These are phyloP conservation scores for Mytilinidion resinicola DNA, from an alignment of 495 filamentous ascomycete genomes.

Conservation along the genomic window DNA sequence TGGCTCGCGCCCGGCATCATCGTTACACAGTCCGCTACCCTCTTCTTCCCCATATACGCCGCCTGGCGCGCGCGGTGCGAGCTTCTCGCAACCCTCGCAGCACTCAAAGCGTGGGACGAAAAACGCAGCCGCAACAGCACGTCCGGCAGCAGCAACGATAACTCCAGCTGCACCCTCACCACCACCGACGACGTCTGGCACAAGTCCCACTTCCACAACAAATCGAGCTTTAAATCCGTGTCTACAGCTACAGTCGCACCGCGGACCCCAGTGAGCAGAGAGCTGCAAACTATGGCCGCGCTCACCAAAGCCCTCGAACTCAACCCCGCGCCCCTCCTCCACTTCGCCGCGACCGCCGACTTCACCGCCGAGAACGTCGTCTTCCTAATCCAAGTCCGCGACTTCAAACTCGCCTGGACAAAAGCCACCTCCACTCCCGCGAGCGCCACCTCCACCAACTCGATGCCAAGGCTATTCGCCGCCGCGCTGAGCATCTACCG, in stretches of 20 bases:
- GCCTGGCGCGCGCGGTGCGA: too few species aligned
- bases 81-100: slow-evolving; percentile 34
- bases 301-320: slow-evolving; percentile 52
- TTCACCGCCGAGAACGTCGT: slow-evolving; percentile 65
- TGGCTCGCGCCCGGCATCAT: slow-evolving; percentile 48
- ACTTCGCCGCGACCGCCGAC: slow-evolving; percentile 56
- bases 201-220: slow-evolving; percentile 2
- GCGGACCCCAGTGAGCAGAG: slow-evolving; percentile 9
- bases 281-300: slow-evolving; percentile 51
- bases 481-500: slow-evolving; percentile 50
- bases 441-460: background rate
- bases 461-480: slow-evolving; percentile 8
- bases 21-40: slow-evolving; percentile 11
- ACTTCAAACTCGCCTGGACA: slow-evolving; percentile 46
- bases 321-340: slow-evolving; percentile 49
- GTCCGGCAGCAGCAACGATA: slow-evolving; percentile 32
- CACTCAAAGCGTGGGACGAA: slow-evolving; percentile 39
- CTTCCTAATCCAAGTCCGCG: slow-evolving; percentile 53
- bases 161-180: background rate
- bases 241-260: too few species aligned
- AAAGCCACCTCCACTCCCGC: slow-evolving; percentile 1
- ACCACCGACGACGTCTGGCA: slow-evolving; percentile 21
- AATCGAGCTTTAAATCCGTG: too few species aligned
- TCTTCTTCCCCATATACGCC: slow-evolving; percentile 5
- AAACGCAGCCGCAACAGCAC: slow-evolving; percentile 28